Evolutionary conservation across 768 basidiomycete species (phyloP).

Genomic region (Leccinum subgranulosum): DNA sequence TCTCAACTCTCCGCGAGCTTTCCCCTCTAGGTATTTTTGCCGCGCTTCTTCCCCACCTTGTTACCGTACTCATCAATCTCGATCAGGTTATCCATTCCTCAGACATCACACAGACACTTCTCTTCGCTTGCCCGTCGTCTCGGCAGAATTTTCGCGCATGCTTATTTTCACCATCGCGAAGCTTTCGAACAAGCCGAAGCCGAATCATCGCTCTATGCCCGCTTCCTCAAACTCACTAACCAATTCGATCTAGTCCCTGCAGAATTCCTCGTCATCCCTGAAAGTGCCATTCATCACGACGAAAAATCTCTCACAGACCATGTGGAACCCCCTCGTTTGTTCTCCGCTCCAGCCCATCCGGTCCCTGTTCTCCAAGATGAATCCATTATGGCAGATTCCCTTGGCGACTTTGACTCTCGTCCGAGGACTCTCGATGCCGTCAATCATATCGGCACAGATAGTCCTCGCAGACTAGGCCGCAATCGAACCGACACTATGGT

Average conservation of each 20-base stretch:
- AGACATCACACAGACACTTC: slow-evolving; percentile 82
- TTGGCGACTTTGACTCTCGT: slow-evolving; percentile 7
- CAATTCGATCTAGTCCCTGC: slow-evolving; percentile 79
- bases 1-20: slow-evolving; percentile 85
- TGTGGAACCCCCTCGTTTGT: slow-evolving; percentile 39
- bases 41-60: slow-evolving; percentile 14
- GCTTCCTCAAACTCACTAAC: slow-evolving; percentile 80
- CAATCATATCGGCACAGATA: slow-evolving; percentile 27
- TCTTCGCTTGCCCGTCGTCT: slow-evolving; percentile 86
- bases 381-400: slow-evolving; percentile 2
- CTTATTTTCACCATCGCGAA: slow-evolving; percentile 93
- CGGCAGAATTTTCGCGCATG: slow-evolving; percentile 94
- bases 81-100: slow-evolving; percentile 73
- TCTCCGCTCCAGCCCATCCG: slow-evolving; percentile 40
- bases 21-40: slow-evolving; percentile 74
- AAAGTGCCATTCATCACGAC: slow-evolving; percentile 34
- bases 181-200: slow-evolving; percentile 88
- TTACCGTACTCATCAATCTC: slow-evolving; percentile 18
- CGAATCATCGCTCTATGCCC: slow-evolving; percentile 85
- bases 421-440: slow-evolving; percentile 20
- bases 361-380: slow-evolving; percentile 11
- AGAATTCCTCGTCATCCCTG: slow-evolving; percentile 82
- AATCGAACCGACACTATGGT: slow-evolving; percentile 76
- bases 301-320: slow-evolving; percentile 26
- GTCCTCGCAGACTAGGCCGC: slow-evolving; percentile 48